Base-by-base conservation (phyloP, 1,284 basidiomycete species). In the Ustilago bromivora region DNA sequence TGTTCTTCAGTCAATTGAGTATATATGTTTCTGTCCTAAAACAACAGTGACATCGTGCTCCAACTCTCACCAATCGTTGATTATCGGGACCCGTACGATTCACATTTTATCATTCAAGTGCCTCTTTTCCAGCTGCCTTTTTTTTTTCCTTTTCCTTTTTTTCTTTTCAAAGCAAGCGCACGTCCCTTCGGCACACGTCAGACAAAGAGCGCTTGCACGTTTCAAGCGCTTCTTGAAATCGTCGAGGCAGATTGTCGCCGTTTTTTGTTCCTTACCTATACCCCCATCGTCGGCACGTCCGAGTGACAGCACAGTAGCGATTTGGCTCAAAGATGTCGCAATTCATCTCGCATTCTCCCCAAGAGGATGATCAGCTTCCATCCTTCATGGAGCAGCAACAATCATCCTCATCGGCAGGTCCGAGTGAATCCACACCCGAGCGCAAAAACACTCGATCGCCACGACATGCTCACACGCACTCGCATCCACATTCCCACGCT, bases 291-390 rank as follows among this genome's bases (percentile, higher is more conserved):
- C 51, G 28, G 31, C 51, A 53, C 51, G 34, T 35, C 23, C 51
- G 32, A 47, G 10, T 34, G 46, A 9, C 19, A 41, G 12, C 41
- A 55, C 17, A 40, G 11, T 32, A 40, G 28, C 51, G 12, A 35
- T 31, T 10, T n/a, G 35, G 49, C 36, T 31, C n/a, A n/a, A 61
- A 40, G 5, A 76, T 76, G 73, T 76, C 73, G 38, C 64, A 71
- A 35, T 57, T 76, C 32, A 31, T 76, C 4, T 76, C 73, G 32
- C 68, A 69, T 8, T 76, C 73, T n/a, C 73, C 73, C 65, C 68
- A 76, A 38, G 73, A 28, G 6, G 68, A 76, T 38, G 65, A 71
- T 19, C 57, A 71, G 23, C 65, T 76, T 53, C 68, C 73, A 9
- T 71, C 68, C 6, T 68, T 71, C 40, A 76, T 76, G 68, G 61